Base-by-base conservation (phyloP, 441 rosid genomes). In the Breynia disticha region DNA sequence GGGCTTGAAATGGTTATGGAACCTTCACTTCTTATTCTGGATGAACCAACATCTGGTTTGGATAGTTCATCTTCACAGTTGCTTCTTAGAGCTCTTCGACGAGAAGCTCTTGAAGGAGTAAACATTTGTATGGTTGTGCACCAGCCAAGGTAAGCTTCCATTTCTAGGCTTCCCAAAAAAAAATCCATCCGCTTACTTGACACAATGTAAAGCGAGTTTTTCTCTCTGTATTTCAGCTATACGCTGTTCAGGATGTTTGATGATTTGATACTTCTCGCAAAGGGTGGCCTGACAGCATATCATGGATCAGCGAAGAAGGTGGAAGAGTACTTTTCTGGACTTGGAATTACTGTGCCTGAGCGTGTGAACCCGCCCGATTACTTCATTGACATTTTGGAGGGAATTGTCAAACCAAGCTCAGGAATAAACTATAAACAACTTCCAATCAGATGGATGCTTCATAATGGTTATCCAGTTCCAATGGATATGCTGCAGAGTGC, bases 1-100 rank as follows among this genome's bases (percentile, higher is more conserved):
- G 97, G 98, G 65, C 70, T 88, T 61, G 98, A 88, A 71, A 88
- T 91, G 97, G 94, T 88, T 47, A 88, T 91, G 89, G 97, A 91
- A 64, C 97, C 98, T 72, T 91, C 98, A 11, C 72, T 91, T 55
- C 72, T 91, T 75, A 78, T 91, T 59, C 79, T 91, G 69, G 97
- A 91, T 50, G 98, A 91, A 54, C 98, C 98, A 19, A 91, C 98
- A 48, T 91, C 98, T 44, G 98, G 98, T 44, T 76, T 91, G 67
- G 98, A 91, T 55, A 91, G 98, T 73, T 91, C 98, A 39, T 91
- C 98, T 19, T 91, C 98, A 44, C 81, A 78, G 68, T 76, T 74
- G 57, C 90, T 91, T 56, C 91, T 91, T 55, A 79, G 78, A 74
- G 95, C 97, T 20, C 97, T 91, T 65, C 75, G 90, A 12, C 95